Base-by-base conservation (phyloP, 192 early-diverging fungal species). In the Dimargaris cristalligena region DNA sequence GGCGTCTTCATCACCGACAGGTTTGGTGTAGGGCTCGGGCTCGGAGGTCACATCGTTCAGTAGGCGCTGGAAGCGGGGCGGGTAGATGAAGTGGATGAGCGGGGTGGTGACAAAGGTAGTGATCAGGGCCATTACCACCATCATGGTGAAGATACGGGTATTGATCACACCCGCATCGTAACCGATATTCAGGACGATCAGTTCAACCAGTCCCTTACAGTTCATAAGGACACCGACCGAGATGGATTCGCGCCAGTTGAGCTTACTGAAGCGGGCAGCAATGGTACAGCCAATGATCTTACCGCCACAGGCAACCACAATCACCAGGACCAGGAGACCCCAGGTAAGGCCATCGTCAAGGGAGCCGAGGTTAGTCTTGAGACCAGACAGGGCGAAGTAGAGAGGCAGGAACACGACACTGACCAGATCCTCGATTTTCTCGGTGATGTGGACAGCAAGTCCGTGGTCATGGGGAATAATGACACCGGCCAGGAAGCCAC, bases 111-210 rank as follows among this genome's bases (percentile, higher is more conserved):
- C 78, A 47, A 89, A 81, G 6, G 93, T 98, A 0, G 93, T 96
- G 1, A 87, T 71, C 52, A 93, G 63, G 25, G 88, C 88, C 81
- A 86, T 88, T 8, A 88, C 65, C 35, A 90, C 80, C 76, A 84
- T 83, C 67, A 90, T 78, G 23, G 76, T 74, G 55, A 85, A 88
- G 26, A 87, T 69, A 50, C 62, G 33, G 18, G 80, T 79, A 46
- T 85, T 83, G 52, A 97, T 84, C 25, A 95, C 87, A 9, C 80
- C 79, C 1, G 91, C 87, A 35, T 88, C 72, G 60, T 85, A 74
- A 13, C 94, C 92, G 59, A 97, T 81, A 70, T 97, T 97, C 9
- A 97, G 78, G 32, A 97, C 91, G 59, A 95, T 94, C 8, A 97
- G 74, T 67, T 97, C 94, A 23, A 97, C 90, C 30, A 97, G 74